phyloP scores from a whole-genome alignment of 2,329 filamentous ascomycete genomes.

The Monosporascus sp. region DNA sequence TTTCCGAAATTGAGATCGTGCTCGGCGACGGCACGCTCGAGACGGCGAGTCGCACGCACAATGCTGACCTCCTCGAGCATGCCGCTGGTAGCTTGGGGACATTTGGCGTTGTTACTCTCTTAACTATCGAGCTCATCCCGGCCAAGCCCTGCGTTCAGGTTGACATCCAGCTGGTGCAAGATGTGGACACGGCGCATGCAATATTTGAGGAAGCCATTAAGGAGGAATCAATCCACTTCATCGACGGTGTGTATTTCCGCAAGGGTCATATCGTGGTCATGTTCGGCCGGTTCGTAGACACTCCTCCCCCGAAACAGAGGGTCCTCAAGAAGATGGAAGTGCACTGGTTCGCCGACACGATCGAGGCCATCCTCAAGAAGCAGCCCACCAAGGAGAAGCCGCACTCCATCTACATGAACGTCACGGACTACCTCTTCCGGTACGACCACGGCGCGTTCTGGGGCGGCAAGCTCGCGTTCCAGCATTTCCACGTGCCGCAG shows the following conservation, averaged over 20 bases:
- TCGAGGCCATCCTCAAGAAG: slow-evolving; percentile 12
- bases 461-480: slow-evolving; percentile 45
- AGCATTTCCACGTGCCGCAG: slow-evolving; percentile 47
- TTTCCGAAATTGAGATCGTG: slow-evolving; percentile 49
- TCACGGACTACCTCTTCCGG: slow-evolving; percentile 50
- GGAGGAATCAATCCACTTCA: slow-evolving; percentile 38
- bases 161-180: slow-evolving; percentile 36
- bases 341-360: slow-evolving; percentile 20
- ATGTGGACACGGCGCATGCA: slow-evolving; percentile 23
- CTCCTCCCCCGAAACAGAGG: slow-evolving; percentile 39
- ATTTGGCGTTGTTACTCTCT: slow-evolving; percentile 49
- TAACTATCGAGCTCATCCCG: slow-evolving; percentile 46
- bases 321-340: slow-evolving; percentile 27
- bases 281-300: slow-evolving; percentile 41
- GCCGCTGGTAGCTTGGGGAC: slow-evolving; percentile 50
- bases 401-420: slow-evolving; percentile 34
- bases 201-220: slow-evolving; percentile 31
- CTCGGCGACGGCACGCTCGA: slow-evolving; percentile 47
- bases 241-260: slow-evolving; percentile 52
- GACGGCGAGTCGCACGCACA: slow-evolving; percentile 38
- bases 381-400: slow-evolving; percentile 15
- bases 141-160: slow-evolving; percentile 44
- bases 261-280: slow-evolving; percentile 43
- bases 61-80: slow-evolving; percentile 46
- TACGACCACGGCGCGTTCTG: slow-evolving; percentile 54